These are phyloP conservation scores for Pilaira anomala DNA, from an alignment of 192 early-diverging fungal genomes.

Conservation along the genomic window DNA sequence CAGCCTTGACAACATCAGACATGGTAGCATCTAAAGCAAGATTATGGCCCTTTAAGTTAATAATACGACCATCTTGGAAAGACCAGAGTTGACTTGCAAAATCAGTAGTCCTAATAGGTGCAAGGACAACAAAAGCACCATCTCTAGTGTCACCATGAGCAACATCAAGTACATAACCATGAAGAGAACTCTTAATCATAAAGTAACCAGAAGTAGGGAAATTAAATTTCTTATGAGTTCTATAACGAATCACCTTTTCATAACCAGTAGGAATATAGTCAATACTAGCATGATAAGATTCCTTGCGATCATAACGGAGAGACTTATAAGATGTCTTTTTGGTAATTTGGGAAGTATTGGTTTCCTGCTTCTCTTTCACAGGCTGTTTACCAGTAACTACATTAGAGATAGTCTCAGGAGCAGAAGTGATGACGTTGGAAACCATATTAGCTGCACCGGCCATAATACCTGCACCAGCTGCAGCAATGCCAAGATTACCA, in stretches of 20 bases:
- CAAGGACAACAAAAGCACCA: slow-evolving; percentile 17
- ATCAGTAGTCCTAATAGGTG: slow-evolving; percentile 14
- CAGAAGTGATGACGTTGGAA: background rate
- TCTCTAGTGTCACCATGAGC: background rate
- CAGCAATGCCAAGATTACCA: slow-evolving; percentile 8
- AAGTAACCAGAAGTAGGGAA: slow-evolving; percentile 30
- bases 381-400: background rate
- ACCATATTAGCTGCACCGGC: slow-evolving; percentile 1
- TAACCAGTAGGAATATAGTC: slow-evolving; percentile 28
- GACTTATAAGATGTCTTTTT: slow-evolving; percentile 7
- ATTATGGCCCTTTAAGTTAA: slow-evolving; percentile 26
- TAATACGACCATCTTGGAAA: slow-evolving; percentile 17
- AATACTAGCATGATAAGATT: slow-evolving; percentile 4
- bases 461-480: background rate
- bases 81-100: slow-evolving; percentile 36
- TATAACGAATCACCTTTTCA: slow-evolving; percentile 27
- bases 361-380: background rate
- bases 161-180: slow-evolving; percentile 32
- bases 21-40: slow-evolving; percentile 21
- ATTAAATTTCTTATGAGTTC: slow-evolving; percentile 1
- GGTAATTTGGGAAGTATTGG: background rate
- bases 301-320: slow-evolving; percentile 5
- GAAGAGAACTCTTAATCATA: slow-evolving; percentile 28
- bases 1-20: slow-evolving; percentile 1
- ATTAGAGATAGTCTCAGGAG: background rate